These are phyloP conservation scores for Biscogniauxia mediterranea DNA, from an alignment of 2,329 filamentous ascomycete species.

Conservation along the genomic window DNA sequence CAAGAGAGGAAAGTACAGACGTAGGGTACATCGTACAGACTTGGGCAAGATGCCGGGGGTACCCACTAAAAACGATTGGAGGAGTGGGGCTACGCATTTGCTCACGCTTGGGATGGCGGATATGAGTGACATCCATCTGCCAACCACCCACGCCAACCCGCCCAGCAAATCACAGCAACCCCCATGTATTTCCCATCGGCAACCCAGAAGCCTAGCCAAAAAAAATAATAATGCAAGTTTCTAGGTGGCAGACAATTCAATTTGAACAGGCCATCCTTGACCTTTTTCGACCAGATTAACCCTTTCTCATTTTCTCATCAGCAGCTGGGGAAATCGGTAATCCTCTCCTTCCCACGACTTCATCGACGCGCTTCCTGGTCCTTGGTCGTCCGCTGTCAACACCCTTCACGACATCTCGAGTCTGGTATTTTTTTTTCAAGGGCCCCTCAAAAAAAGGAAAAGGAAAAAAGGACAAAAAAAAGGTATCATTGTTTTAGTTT, in stretches of 20 bases:
- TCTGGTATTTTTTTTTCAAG: background rate
- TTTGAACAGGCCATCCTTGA: background rate
- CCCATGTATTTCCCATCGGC: constrained; percentile 16
- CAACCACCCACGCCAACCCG: background rate
- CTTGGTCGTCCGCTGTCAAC: constrained; percentile 10
- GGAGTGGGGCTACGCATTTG: background rate
- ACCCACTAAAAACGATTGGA: background rate
- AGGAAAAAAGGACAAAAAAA: too few relatives aligned
- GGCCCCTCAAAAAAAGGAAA: too few relatives aligned
- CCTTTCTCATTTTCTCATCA: constrained; percentile 21
- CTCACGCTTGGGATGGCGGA: constrained; percentile 4
- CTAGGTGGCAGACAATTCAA: background rate
- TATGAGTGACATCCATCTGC: constrained; percentile 10
- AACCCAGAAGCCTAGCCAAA: background rate
- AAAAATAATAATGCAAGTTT: too few relatives aligned
- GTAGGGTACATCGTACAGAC: too few relatives aligned
- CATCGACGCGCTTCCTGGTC: constrained; percentile 21
- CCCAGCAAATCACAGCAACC: background rate
- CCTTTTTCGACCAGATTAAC: constrained; percentile 19
- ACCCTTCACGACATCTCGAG: background rate
- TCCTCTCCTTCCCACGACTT: constrained; percentile 16
- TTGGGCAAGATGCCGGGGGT: background rate
- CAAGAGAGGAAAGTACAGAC: background rate
- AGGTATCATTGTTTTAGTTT: too few relatives aligned
- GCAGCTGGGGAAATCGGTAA: constrained; percentile 6